Evolutionary conservation across 2,329 filamentous ascomycete genomes (phyloP).

Genomic region (Scedosporium minutisporum): DNA sequence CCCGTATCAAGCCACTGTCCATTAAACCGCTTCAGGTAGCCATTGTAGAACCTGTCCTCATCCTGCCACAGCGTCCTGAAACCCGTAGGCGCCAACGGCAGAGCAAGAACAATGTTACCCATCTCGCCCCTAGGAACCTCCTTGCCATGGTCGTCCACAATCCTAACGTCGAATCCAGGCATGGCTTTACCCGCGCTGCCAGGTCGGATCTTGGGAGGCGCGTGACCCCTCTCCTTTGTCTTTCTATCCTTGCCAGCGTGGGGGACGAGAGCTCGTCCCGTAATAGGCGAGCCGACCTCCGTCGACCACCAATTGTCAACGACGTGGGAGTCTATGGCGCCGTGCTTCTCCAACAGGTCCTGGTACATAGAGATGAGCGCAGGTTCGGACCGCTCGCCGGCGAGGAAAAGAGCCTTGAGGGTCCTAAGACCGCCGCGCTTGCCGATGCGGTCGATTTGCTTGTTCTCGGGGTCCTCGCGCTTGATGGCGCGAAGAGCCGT

Average conservation of each 20-base stretch:
- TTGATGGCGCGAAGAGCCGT: conserved; percentile 81
- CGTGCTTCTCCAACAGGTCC: conserved; percentile 57
- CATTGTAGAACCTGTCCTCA: conserved; percentile 73
- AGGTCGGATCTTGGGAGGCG: conserved; percentile 51
- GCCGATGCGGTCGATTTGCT: conserved; percentile 53
- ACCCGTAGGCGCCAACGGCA: conserved; percentile 76
- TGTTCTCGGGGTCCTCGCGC: conserved; percentile 71
- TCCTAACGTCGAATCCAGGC: conserved; percentile 80
- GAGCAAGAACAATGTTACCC: conserved; percentile 83
- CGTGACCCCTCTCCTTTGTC: conserved; percentile 27
- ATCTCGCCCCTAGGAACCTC: conserved; percentile 64
- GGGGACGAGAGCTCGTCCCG: conserved; percentile 45
- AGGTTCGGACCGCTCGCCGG: conserved; percentile 82
- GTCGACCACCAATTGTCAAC: conserved; percentile 55
- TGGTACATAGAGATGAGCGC: conserved; percentile 77
- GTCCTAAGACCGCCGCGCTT: conserved; percentile 59
- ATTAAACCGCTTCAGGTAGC: conserved; percentile 73
- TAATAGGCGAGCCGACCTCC: conserved; percentile 49
- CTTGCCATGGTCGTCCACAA: conserved; percentile 71
- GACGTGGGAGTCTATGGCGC: conserved; percentile 47
- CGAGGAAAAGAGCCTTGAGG: conserved; percentile 70
- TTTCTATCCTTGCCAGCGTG: conserved; percentile 46
- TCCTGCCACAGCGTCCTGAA: conserved; percentile 83
- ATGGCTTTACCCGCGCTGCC: conserved; percentile 85
- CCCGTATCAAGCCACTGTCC: conserved; percentile 86